Conservation (phyloP, 2,329 filamentous ascomycete species). For the Arthrobotrys sinensis region DNA sequence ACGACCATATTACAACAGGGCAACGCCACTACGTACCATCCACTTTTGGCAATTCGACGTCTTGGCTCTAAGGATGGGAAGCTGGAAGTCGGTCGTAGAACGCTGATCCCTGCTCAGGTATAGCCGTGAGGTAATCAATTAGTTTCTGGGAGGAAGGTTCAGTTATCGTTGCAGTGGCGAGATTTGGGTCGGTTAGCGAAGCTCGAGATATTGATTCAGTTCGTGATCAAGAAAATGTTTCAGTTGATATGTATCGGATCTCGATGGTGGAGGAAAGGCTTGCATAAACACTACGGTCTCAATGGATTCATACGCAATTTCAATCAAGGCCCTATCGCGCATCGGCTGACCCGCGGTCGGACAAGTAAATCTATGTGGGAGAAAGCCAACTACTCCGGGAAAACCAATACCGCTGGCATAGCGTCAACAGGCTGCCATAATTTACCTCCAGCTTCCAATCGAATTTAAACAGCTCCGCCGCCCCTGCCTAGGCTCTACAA, state of each 20-base stretch:
- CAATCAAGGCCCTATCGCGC: not conserved
- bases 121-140: constrained; percentile 30
- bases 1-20: constrained; percentile 28
- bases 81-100: constrained; percentile 17
- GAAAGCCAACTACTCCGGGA: too few relatives aligned
- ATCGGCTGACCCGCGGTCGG: too few relatives aligned
- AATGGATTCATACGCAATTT: not conserved
- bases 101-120: not conserved
- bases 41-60: constrained; percentile 31
- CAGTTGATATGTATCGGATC: not conserved
- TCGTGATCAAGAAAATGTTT: not conserved
- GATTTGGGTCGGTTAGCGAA: not conserved
- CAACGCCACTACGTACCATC: constrained; percentile 36
- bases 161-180: constrained; percentile 20
- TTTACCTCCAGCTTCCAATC: not conserved
- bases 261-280: not conserved
- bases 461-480: not conserved
- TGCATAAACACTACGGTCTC: not conserved
- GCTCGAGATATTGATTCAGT: constrained; percentile 11
- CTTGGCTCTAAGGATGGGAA: constrained; percentile 42
- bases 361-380: too few relatives aligned
- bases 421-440: not conserved
- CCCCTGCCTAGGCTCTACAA: constrained; percentile 21
- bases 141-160: constrained; percentile 23
- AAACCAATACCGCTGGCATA: too few relatives aligned